Conservation (phyloP, 306 rosid genomes). For the Prunus dulcis region DNA sequence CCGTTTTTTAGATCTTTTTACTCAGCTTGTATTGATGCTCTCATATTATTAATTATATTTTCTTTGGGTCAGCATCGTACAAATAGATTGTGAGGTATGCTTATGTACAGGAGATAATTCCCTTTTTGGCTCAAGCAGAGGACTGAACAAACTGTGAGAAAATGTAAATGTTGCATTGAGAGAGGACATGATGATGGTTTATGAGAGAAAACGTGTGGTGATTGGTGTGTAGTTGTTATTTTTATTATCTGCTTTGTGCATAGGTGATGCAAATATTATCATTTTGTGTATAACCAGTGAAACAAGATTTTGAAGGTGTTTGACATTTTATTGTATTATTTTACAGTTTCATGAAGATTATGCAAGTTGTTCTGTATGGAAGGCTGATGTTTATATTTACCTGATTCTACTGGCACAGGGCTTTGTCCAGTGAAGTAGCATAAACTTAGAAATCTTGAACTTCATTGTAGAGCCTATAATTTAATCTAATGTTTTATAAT, state of each 20-base stretch:
- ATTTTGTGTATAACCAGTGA: neutral
- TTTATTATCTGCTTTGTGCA: neutral
- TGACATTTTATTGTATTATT: neutral
- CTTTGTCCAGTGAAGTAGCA: neutral
- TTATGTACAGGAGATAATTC: neutral
- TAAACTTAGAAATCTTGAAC: neutral
- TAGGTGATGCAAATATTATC: neutral
- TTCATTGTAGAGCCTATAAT: neutral
- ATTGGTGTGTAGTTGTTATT: neutral
- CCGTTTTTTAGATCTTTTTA: neutral
- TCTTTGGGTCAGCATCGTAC: neutral
- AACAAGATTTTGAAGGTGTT: neutral
- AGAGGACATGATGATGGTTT: neutral
- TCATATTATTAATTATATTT: neutral
- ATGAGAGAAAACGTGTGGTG: neutral
- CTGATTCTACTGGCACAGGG: neutral
- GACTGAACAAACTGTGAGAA: neutral
- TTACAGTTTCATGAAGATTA: neutral
- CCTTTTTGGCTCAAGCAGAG: neutral
- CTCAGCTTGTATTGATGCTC: conserved; percentile 2
- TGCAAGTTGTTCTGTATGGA: neutral
- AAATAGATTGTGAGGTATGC: neutral
- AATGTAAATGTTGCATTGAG: neutral
- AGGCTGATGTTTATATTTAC: neutral
- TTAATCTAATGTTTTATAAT: neutral